Base-by-base conservation (phyloP, 2,329 filamentous ascomycete genomes). In the Pseudocercospora eumusae region DNA sequence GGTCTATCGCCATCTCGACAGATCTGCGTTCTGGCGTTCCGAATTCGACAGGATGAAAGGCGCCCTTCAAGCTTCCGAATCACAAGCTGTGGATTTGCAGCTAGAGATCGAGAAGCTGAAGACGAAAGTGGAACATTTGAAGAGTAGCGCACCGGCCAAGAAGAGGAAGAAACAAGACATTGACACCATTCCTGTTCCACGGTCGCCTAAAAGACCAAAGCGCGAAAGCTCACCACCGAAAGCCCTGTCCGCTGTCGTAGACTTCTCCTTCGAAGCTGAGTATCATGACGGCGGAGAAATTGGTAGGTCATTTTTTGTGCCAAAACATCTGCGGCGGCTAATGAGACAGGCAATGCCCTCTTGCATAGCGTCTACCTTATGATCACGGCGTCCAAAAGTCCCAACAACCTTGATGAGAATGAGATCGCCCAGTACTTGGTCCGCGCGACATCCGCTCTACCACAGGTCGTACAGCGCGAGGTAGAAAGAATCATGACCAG, bases 11-110 rank as follows among this genome's bases (percentile, higher is more conserved):
- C 75, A 79, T 50, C 68, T 81, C 21, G 76, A 80, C 60, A 69
- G 76, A 13, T 75, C 75, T 10, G 66, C 73, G 3, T 80, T 75
- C 60, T 80, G 78, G 78, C 68, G 68, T 1, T 59, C 67, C 1
- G 66, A 73, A 50, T 71, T 66, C 42, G 69, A 73, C 53, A 65
- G 69, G 4, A 57, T 59, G n/a, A 66, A 67, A 31, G 63, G 56
- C 4, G 64, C 56, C 6, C 44, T 68, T 11, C 55, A 63, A 11
- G 57, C 54, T 21, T 50, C 64, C n/a, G 62, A 73, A 36, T 62
- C 59, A 8, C 62, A 69, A 54, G 55, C 56, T 20, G 47, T 68
- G 31, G 65, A 69, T 13, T 58, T 72, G 25, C 62, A 62, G n/a
- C 62, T 59, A 6, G 69, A 73, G 50, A 55, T 71, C 21, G 68